A percentile compares a stretch with the other conserved stretches of the same genome.
phyloP scores from a whole-genome alignment of 2,329 filamentous ascomycete species.

The Epichloe uncinata region DNA sequence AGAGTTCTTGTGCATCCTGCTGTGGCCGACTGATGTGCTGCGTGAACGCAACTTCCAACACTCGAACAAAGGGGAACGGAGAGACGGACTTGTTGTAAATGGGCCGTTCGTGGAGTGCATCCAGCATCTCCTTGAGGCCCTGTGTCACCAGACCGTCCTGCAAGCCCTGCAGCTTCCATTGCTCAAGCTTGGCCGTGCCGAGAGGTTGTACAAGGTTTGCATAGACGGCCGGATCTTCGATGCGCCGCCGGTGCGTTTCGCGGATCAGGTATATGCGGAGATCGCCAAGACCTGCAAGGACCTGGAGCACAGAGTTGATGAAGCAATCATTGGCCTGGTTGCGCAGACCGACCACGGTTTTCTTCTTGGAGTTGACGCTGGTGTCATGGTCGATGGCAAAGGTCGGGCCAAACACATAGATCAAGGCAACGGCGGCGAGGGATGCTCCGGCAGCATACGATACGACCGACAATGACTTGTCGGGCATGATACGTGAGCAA shows the following conservation, averaged over 20 bases:
- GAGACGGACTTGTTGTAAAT: slow-evolving; percentile 91
- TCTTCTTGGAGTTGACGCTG: slow-evolving; percentile 51
- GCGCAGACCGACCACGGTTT: slow-evolving; percentile 72
- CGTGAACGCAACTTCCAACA: slow-evolving; percentile 73
- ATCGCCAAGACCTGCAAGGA: slow-evolving; percentile 78
- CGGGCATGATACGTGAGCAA: slow-evolving; percentile 17
- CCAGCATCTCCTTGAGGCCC: slow-evolving; percentile 83
- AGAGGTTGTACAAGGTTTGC: slow-evolving; percentile 41
- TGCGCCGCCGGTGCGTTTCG: slow-evolving; percentile 70
- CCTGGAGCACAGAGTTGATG: slow-evolving; percentile 93
- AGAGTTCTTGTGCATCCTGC: slow-evolving; percentile 94
- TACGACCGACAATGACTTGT: slow-evolving; percentile 34
- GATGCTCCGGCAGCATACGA: slow-evolving; percentile 93
- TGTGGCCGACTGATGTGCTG: slow-evolving; percentile 89
- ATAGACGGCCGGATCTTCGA: slow-evolving; percentile 71
- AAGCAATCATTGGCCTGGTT: slow-evolving; percentile 95
- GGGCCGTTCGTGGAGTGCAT: slow-evolving; percentile 83
- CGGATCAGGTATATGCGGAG: slow-evolving; percentile 84
- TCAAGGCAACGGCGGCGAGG: slow-evolving; percentile 82
- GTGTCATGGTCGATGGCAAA: slow-evolving; percentile 84
- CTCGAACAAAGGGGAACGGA: slow-evolving; percentile 68
- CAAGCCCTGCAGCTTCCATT: slow-evolving; percentile 52
- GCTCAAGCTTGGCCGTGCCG: slow-evolving; percentile 28
- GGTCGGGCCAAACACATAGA: slow-evolving; percentile 97
- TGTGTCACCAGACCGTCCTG: slow-evolving; percentile 74